Conservation (phyloP, 2,329 filamentous ascomycete species). For the Fusarium irregulare region DNA sequence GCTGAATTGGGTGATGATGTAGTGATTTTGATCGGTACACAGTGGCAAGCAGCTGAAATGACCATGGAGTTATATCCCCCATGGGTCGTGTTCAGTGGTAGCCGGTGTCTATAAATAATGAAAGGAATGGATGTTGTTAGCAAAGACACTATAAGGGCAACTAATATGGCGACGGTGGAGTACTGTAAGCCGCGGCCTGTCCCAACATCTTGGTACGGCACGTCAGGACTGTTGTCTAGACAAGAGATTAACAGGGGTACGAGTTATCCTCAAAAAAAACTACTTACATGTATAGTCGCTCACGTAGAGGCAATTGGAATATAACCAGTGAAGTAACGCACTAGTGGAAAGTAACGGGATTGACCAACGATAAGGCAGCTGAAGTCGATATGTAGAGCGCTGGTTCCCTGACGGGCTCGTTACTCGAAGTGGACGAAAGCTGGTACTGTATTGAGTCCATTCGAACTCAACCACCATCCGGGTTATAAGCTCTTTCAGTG, state of each 20-base stretch:
- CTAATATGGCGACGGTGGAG: slow-evolving; percentile 20
- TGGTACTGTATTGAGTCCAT: slow-evolving; percentile 19
- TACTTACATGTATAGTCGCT: slow-evolving; percentile 27
- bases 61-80: slow-evolving; percentile 25
- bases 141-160: slow-evolving; percentile 8
- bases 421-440: slow-evolving; percentile 25
- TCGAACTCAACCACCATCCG: slow-evolving; percentile 34
- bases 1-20: not conserved
- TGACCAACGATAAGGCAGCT: slow-evolving; percentile 37
- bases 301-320: slow-evolving; percentile 33
- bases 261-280: fast-evolving
- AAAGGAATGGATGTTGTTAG: not conserved
- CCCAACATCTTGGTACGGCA: not conserved
- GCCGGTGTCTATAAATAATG: not conserved
- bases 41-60: slow-evolving; percentile 31
- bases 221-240: not conserved
- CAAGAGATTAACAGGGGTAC: not conserved
- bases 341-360: slow-evolving; percentile 32
- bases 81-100: slow-evolving; percentile 22
- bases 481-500: slow-evolving; percentile 29
- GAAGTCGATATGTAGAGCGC: slow-evolving; percentile 33
- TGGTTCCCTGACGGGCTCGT: slow-evolving; percentile 26
- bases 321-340: slow-evolving; percentile 36
- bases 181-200: slow-evolving; percentile 11
- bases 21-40: not conserved